Conservation (phyloP, 2,329 filamentous ascomycete species). For the Grosmannia serpens region DNA sequence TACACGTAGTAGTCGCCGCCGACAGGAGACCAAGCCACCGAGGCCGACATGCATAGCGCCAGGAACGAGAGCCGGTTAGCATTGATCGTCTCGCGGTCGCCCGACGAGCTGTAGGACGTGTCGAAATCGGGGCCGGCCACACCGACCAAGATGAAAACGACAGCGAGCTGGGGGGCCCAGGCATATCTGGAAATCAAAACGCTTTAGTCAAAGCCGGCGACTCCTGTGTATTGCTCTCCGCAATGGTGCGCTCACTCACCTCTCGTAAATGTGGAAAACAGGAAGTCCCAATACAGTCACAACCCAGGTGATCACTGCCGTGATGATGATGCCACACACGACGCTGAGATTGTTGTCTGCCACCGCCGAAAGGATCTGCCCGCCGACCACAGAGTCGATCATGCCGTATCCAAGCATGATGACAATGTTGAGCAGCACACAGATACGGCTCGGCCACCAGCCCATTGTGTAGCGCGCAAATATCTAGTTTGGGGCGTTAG, state of each 20-base stretch:
- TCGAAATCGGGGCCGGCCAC: constrained; percentile 50
- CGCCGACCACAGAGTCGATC: constrained; percentile 54
- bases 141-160: constrained; percentile 50
- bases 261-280: constrained; percentile 57
- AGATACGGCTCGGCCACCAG: constrained; percentile 21
- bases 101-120: constrained; percentile 34
- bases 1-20: constrained; percentile 59
- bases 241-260: constrained; percentile 22
- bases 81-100: constrained; percentile 37
- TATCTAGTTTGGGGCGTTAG: background rate
- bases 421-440: constrained; percentile 18
- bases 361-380: constrained; percentile 57
- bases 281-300: constrained; percentile 58
- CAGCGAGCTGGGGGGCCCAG: constrained; percentile 51
- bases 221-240: background rate
- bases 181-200: constrained; percentile 34
- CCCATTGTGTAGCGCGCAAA: constrained; percentile 20
- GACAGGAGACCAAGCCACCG: constrained; percentile 50
- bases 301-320: constrained; percentile 49
- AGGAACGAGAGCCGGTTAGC: constrained; percentile 58
- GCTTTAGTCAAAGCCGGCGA: too few species aligned
- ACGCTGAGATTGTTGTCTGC: constrained; percentile 46
- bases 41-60: constrained; percentile 52
- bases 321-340: constrained; percentile 55
- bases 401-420: constrained; percentile 25